Base-by-base conservation (phyloP, 305 asterid species). In the Solanum hybrid region DNA sequence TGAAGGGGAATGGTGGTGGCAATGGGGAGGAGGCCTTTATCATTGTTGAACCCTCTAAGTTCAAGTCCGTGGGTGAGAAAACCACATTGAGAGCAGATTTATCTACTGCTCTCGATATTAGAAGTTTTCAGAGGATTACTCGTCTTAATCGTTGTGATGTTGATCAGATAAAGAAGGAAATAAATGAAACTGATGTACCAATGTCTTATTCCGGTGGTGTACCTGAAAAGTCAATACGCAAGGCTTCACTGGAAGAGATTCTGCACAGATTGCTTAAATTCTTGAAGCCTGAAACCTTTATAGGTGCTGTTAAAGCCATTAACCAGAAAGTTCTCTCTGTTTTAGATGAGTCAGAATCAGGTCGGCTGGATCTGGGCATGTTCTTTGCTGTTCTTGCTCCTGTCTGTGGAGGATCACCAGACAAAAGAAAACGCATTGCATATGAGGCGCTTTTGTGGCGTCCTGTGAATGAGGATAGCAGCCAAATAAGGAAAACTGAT, bases 221-320 rank as follows among this genome's bases (percentile, higher is more conserved):
- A 56, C 98, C 99, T 17, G 98, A 95, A 88, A 97, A 95, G 88
- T 95, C 98, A 12, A 95, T 97, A 36, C 94, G 99, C 26, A 97
- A 97, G 94, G 98, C 99, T 81, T 94, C 98, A 6, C 90, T 97
- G 45, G 99, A 97, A 93, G 98, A 81, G 82, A 94, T 95, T 85
- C 95, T 97, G 15, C 92, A 91, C 87, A 96, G 94, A 92, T 90
- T 97, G 64, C 98, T 96, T 32, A 89, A 86, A 87, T 96, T 97
- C 93, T 93, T 97, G 96, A 97, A 96, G 91, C 97, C 99, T 0
- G 99, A 97, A 64, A 97, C 99, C 3, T 97, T 97, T 91, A 93
- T 95, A 37, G 99, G 99, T 72, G 98, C 99, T 26, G 96, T 96
- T 75, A 97, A 94, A 91, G 99, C 99, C 69, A 92, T 97, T 90